Evolutionary conservation across 345 rosid species (phyloP), one percentile per base, ranked within the genome.

Genomic region (Passiflora organensis): DNA sequence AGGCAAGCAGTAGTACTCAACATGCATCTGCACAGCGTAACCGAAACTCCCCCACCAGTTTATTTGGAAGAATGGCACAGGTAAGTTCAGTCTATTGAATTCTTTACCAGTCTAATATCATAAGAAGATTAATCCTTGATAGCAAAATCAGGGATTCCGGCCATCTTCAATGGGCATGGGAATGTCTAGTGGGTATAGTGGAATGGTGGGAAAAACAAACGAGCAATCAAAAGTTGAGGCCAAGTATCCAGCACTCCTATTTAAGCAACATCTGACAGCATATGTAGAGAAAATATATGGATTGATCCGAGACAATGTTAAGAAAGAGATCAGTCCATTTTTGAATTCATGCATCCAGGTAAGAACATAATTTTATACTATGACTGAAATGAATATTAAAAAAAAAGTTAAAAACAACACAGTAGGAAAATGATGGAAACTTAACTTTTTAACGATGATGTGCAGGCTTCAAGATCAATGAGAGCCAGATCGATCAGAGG

Each of bases 251-350:
- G 86, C 86, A 43, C 62, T 83, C 56, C 81, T 81, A 22, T 83
- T 83, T 60, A 83, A 83, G 75, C 90, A 83, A 63, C 90, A 83
- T 69, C 56, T 83, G 60, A 79, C 90, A 8, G 90, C 90, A 59
- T 78, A 69, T 53, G 80, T 81, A 28, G 90, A 83, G 78, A 83
- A 83, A 69, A 68, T 77, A 61, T 83, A 81, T 51, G 90, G 86
- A 55, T 59, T 81, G 77, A 79, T 81, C 59, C 72, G 84, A 53
- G 90, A 81, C 60, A 63, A 53, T 58, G 59, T 84, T n/a, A 84
- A 81, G 78, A 84, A 81, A 65, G 82, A 84, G 69, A 78, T 84
- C 36, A 63, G 77, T 56, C 84, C 79, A 13, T 76, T 80, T 53
- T 56, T 81, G 53, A 69, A 65, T 65, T 65, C 81, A 62, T 81